Base-by-base conservation (phyloP, 345 rosid genomes). In the Angophora floribunda region DNA sequence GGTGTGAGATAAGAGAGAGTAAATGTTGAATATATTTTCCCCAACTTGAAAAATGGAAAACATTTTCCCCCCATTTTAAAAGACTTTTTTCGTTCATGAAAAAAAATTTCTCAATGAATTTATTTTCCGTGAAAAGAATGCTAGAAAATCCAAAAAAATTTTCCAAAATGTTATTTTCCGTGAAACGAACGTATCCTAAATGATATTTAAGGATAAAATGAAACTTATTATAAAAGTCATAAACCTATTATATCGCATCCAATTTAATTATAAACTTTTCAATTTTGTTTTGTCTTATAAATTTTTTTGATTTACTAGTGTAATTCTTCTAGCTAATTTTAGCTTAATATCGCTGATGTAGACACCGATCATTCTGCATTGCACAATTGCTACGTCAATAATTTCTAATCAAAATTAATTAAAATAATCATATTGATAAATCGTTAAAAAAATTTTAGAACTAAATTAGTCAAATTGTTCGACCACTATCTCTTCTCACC, bases 351-450 rank as follows among this genome's bases (percentile, higher is more conserved):
- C 3, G 3, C 13, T 61, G 0, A 61, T 12, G 32, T 61, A 6
- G 32, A 61, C 13, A 1, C 28, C 0, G 7, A 1, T 13, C 67
- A 6, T 61, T 9, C 2, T 6, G 0, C 5, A 1, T n/a, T 36
- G 9, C 14, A 32, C 3, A 1, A n/a, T 7, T 13, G 15, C 9
- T 19, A 13, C 1, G 7, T 63, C 41, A 63, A 30, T 30, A 0
- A n/a, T n/a, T 63, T 63, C 0, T 2, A 13, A 2, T 4, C 7
- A 75, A 36, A 75, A 36, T 36, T 1, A 36, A 1, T 4, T 2
- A 1, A 0, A 70, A 19, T 9, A 4, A 36, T 2, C 9, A 17
- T 5, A 12, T 17, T 36, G 4, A 9, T 13, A 36, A 70, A 17
- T 21, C 6, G 6, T 75, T 4, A 75, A n/a, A n/a, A n/a, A n/a